Percentiles rank a stretch among this genome's conserved stretches.
phyloP scores from a whole-genome alignment of 202 grass and related monocot species.

The Musa balbisiana region DNA sequence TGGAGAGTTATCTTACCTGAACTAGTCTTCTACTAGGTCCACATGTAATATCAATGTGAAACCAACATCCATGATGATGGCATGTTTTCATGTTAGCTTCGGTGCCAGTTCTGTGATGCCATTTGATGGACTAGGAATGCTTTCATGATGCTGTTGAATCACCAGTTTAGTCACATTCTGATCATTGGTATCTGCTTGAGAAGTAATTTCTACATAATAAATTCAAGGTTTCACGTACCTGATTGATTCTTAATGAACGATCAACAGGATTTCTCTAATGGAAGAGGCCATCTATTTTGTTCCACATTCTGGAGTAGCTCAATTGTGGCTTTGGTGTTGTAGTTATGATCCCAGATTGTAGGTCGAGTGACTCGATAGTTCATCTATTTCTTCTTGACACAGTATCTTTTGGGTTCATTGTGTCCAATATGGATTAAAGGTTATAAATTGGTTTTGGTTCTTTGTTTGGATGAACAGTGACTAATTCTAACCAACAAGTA shows the following conservation, averaged over 20 bases:
- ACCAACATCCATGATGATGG: not conserved
- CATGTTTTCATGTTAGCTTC: not conserved
- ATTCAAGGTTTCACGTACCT: not conserved
- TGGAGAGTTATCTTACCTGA: not conserved
- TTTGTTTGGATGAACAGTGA: too few relatives aligned
- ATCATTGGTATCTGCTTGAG: not conserved
- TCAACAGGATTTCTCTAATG: too few relatives aligned
- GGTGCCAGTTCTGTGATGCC: not conserved
- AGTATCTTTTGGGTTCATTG: too few relatives aligned
- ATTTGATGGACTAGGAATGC: not conserved
- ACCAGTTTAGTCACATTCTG: not conserved
- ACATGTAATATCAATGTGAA: not conserved
- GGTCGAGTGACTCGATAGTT: too few relatives aligned
- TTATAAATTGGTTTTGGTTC: too few relatives aligned
- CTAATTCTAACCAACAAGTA: too few relatives aligned
- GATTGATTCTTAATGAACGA: not conserved
- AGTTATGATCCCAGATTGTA: too few relatives aligned
- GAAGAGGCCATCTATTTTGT: too few relatives aligned
- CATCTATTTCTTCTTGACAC: too few relatives aligned
- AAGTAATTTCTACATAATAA: not conserved
- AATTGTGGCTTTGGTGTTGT: too few relatives aligned
- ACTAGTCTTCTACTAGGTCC: not conserved
- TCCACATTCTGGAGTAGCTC: too few relatives aligned
- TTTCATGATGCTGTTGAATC: not conserved
- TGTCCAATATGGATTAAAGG: too few relatives aligned